A percentile compares a stretch with the other conserved stretches of the same genome.
Conservation (phyloP, 2,329 filamentous ascomycete genomes). For the Microdochium nivale region DNA sequence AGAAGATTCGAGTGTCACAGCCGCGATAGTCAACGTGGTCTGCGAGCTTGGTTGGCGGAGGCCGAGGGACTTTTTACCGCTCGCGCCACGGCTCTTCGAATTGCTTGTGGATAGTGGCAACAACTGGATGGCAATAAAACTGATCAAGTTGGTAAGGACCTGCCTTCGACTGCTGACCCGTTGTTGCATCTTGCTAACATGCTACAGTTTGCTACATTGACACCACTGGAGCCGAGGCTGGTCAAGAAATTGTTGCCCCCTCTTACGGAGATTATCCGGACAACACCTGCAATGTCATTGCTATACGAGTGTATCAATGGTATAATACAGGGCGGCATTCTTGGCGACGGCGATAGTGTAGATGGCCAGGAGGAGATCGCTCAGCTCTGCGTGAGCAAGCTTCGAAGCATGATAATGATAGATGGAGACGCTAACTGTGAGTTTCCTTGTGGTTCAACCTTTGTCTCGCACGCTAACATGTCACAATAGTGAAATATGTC, state of each 20-base stretch:
- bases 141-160: constrained; percentile 77
- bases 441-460: constrained; percentile 23
- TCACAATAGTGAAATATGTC: constrained; percentile 78
- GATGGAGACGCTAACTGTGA: constrained; percentile 88
- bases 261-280: constrained; percentile 85
- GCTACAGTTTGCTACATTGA: constrained; percentile 80
- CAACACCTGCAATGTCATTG: constrained; percentile 94
- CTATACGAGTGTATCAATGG: constrained; percentile 98
- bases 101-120: constrained; percentile 85
- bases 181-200: constrained; percentile 11
- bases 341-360: constrained; percentile 72
- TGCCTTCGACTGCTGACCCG: constrained; percentile 3
- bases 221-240: constrained; percentile 82
- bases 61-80: constrained; percentile 84
- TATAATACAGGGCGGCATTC: constrained; percentile 91
- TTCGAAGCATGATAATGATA: constrained; percentile 88
- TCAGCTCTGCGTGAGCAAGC: constrained; percentile 81
- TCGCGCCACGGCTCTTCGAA: constrained; percentile 88
- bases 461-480: constrained; percentile 9
- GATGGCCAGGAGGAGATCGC: constrained; percentile 87
- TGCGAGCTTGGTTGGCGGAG: constrained; percentile 93
- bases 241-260: constrained; percentile 88
- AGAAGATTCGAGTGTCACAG: constrained; percentile 88
- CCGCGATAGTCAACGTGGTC: constrained; percentile 92
- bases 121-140: constrained; percentile 99